Base-by-base conservation (phyloP, 2,329 filamentous ascomycete species). In the Paraphaeosphaeria minitans region DNA sequence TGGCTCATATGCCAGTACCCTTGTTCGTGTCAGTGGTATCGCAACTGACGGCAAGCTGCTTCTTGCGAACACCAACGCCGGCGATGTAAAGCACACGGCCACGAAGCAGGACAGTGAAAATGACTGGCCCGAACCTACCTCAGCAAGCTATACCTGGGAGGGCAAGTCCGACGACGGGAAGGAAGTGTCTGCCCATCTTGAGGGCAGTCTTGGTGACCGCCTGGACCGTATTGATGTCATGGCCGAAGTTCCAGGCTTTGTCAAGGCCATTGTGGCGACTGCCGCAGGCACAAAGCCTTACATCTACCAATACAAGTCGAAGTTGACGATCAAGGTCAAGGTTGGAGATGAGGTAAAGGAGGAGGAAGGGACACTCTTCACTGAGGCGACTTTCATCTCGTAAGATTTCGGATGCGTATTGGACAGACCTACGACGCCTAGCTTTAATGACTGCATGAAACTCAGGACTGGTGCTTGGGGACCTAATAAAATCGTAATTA, bases 371-470 rank as follows among this genome's bases (percentile, higher is more conserved):
- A 82, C 80, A 48, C 79, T 96, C 55, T 96, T 96, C 79, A 87
- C 86, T 57, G 95, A 99, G 81, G 93, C 95, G 2, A 97, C 93
- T n/a, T 99, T 98, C 81, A 96, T 99, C 79, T 93, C 90, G 53
- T 89, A 74, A 77, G 64, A 48, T 37, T 13, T 21, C 2, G 12
- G 24, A 27, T 47, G 41, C 46, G 50, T 14, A 42, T 65, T 64
- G 61, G 61, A 65, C 65, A 54, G 61, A 60, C 43, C 58, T 48
- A 52, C 54, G 59, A 61, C 60, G 71, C 63, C 67, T 66, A 70
- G 65, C 65, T 67, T 66, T 75, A 75, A 74, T 74, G 56, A 63
- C 43, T 52, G 48, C 56, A 61, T 41, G 55, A 61, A 50, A 59
- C 57, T 66, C 72, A 69, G 64, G 73, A 67, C 73, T 65, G 71